Evolutionary conservation across 2,329 filamentous ascomycete species (phyloP).

Genomic region (Hortaea werneckii): DNA sequence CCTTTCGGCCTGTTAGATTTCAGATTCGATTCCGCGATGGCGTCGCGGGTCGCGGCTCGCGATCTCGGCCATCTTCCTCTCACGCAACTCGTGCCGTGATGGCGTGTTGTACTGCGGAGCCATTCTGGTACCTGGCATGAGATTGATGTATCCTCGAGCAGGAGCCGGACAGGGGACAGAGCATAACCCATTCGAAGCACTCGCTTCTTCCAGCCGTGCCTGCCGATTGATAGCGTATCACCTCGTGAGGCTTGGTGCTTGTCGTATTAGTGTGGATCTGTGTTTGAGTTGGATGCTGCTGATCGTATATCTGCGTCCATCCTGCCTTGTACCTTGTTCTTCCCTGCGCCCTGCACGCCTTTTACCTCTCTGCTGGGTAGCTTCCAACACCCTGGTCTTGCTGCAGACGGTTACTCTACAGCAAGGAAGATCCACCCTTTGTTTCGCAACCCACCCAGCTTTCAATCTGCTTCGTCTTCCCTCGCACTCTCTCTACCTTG

Average conservation of each 20-base stretch:
- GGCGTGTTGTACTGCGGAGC: conserved; percentile 5
- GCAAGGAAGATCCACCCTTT: conserved; percentile 21
- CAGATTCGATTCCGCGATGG: no score
- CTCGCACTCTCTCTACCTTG: conserved; percentile 6
- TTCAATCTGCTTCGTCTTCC: conserved; percentile 1
- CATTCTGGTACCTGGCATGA: conserved; percentile 8
- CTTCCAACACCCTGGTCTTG: conserved; percentile 6
- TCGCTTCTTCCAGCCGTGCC: background rate
- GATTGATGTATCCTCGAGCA: conserved; percentile 1
- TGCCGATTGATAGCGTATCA: background rate
- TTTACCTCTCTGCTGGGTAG: background rate
- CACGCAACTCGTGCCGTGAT: conserved; percentile 8
- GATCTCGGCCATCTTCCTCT: background rate
- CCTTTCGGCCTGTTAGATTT: no score
- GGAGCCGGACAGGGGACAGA: background rate
- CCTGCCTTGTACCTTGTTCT: conserved; percentile 1
- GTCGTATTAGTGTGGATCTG: conserved; percentile 1
- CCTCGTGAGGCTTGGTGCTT: background rate
- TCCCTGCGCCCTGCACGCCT: conserved; percentile 1
- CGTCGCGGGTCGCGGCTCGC: no score
- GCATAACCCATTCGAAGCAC: background rate
- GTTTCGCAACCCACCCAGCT: conserved; percentile 12
- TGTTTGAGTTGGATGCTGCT: background rate
- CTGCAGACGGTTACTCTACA: conserved; percentile 21
- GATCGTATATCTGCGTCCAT: conserved; percentile 5